Evolutionary conservation across 257 asterid genomes (phyloP).

Genomic region (Gentiana dahurica): DNA sequence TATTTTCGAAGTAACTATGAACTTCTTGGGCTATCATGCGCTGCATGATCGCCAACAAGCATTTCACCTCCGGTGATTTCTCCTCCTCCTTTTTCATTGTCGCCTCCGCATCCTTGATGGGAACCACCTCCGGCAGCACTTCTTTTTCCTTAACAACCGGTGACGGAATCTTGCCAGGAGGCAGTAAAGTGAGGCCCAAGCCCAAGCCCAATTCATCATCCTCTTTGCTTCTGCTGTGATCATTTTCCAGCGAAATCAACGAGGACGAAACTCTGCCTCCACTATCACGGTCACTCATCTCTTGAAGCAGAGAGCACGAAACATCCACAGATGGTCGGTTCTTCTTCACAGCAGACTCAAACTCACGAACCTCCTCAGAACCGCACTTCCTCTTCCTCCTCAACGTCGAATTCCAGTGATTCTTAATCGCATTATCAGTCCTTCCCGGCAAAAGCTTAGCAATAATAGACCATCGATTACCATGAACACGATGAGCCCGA

Average conservation of each 20-base stretch:
- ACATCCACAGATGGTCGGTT: constrained; percentile 17
- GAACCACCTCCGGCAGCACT: not conserved
- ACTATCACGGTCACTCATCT: no score
- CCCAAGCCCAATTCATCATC: no score
- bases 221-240: no score
- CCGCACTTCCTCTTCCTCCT: constrained; percentile 21
- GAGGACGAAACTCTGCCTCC: no score
- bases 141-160: no score
- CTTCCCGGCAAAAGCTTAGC: constrained; percentile 49
- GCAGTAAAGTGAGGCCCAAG: no score
- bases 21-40: constrained; percentile 67
- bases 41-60: constrained; percentile 36
- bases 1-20: constrained; percentile 36
- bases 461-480: constrained; percentile 61
- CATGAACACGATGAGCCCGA: constrained; percentile 40
- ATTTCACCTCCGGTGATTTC: constrained; percentile 1
- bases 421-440: constrained; percentile 57
- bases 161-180: no score
- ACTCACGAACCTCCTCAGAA: not conserved
- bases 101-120: constrained; percentile 3
- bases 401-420: constrained; percentile 58
- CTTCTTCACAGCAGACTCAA: constrained; percentile 4
- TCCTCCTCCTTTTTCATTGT: constrained; percentile 24
- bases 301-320: no score
- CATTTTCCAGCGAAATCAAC: no score